These are phyloP conservation scores for Leptographium procerum DNA, from an alignment of 2,329 filamentous ascomycete species.

Conservation along the genomic window DNA sequence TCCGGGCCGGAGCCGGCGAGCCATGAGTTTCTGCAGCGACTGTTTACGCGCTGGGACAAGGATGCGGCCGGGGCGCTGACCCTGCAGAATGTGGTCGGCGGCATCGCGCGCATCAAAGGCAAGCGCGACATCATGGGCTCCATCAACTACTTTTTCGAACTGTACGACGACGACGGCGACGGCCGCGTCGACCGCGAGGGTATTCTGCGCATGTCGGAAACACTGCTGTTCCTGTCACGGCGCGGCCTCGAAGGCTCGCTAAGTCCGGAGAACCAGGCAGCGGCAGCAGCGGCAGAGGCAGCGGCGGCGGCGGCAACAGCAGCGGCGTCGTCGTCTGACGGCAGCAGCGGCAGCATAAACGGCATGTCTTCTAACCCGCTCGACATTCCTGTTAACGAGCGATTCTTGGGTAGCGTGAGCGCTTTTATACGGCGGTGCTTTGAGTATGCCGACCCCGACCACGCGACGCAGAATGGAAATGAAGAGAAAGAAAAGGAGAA, in stretches of 20 bases:
- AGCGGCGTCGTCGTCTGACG: neutral
- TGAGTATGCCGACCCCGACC: constrained; percentile 92
- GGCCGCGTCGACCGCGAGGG: constrained; percentile 91
- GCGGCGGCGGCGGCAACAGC: neutral
- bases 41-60: constrained; percentile 83
- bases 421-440: constrained; percentile 95
- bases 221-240: constrained; percentile 81
- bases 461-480: constrained; percentile 46
- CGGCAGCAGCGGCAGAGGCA: constrained; percentile 22
- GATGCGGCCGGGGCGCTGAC: constrained; percentile 68
- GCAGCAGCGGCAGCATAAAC: neutral
- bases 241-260: constrained; percentile 70
- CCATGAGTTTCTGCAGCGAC: constrained; percentile 82
- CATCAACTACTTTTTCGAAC: constrained; percentile 94
- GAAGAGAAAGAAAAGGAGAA: constrained; percentile 3
- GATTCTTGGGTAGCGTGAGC: constrained; percentile 84
- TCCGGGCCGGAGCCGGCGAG: constrained; percentile 61
- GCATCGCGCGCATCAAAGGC: constrained; percentile 83
- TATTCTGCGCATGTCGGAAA: constrained; percentile 88
- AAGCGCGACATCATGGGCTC: constrained; percentile 94
- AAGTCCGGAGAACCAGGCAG: constrained; percentile 50
- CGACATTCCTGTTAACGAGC: constrained; percentile 63
- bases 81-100: constrained; percentile 83
- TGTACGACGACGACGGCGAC: constrained; percentile 88
- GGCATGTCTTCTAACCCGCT: constrained; percentile 26